phyloP scores from a whole-genome alignment of 139 green algal genomes.

The Volvox reticuliferus region DNA sequence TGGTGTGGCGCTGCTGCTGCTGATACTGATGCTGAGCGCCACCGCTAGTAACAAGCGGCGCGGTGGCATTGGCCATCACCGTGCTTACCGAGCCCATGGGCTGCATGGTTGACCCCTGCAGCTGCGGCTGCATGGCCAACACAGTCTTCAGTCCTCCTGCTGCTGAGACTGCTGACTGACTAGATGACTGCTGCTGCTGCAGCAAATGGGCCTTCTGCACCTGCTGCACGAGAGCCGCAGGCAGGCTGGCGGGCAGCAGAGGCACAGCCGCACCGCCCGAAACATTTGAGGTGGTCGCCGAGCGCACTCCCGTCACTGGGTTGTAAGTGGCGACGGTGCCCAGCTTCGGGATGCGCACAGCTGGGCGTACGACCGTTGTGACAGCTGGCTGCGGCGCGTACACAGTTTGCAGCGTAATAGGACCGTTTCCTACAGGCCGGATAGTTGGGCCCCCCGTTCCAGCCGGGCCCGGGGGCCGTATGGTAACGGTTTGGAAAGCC shows the following conservation, averaged over 20 bases:
- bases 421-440: background rate
- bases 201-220: conserved; percentile 41
- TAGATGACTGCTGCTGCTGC: conserved; percentile 19
- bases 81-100: background rate
- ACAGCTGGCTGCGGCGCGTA: background rate
- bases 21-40: background rate
- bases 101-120: background rate
- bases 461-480: background rate
- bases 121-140: background rate
- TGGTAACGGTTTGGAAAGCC: background rate
- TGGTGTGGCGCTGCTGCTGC: conserved; percentile 31
- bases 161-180: background rate
- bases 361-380: background rate
- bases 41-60: background rate
- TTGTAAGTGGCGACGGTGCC: conserved; percentile 47
- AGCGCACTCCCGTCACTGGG: conserved; percentile 40
- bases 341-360: conserved; percentile 45
- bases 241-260: conserved; percentile 9
- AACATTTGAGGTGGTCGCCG: background rate
- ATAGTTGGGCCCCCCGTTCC: background rate
- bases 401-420: background rate
- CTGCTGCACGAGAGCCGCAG: conserved; percentile 27
- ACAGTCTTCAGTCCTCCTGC: background rate
- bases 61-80: background rate
- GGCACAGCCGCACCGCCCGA: background rate